Evolutionary conservation across 2,329 filamentous ascomycete species (phyloP), one percentile per base, ranked within the genome.

Genomic region (Penicillium sp.): DNA sequence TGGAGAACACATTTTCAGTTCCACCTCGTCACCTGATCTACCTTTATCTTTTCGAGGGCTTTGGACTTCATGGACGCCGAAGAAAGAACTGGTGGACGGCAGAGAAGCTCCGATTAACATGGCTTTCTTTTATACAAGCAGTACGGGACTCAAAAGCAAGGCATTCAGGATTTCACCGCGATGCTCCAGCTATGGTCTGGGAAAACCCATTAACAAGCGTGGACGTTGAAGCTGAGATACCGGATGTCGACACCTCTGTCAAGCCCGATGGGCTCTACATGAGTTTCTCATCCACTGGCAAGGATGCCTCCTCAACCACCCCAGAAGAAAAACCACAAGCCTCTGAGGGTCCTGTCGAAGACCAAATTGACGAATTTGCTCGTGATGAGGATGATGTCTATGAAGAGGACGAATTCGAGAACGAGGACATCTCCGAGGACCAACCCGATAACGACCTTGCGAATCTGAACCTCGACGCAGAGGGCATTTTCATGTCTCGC

Each of bases 11-110:
- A 37, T 87, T 87, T 63, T 77, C 82, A 3, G 80, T 96, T 3
- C 84, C 86, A 0, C 77, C 93, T 16, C 86, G 93, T 59, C 89
- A 89, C 6, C 84, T 88, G 56, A 84, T 96, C 24, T 97, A 93
- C 68, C 79, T 95, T 37, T 82, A 89, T 8, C 79, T 98, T 3
- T 90, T 98, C 76, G 88, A 91, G 66, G 92, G 90, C 0, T 99
- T 98, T 69, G 81, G 83, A 31, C 73, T 78, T 2, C 88, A 96
- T 68, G 93, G 93, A 7, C 42, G 43, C 11, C 87, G 82, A 19
- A 76, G 79, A 24, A 79, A 87, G 61, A 87, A 87, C 0, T 81
- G 85, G 13, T 99, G 95, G 93, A 91, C 85, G 27, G 78, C 80
- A 29, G 75, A 82, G 62, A 83, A 86, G n/a, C 82, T 98, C 3